phyloP scores from a whole-genome alignment of 2,329 filamentous ascomycete species.

The Ustulina deusta region DNA sequence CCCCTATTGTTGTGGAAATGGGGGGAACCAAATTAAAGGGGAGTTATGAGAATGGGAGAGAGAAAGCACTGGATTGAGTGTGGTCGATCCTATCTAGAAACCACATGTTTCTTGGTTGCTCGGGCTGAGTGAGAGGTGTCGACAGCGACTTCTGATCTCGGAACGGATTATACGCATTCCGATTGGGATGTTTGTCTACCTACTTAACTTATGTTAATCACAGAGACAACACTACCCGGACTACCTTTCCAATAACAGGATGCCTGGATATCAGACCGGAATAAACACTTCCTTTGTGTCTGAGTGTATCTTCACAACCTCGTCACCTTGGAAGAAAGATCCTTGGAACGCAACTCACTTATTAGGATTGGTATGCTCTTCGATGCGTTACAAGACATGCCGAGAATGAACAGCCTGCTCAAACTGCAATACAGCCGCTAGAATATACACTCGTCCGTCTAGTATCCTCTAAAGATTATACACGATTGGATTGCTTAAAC shows the following conservation, averaged over 20 bases:
- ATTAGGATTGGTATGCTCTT: neutral
- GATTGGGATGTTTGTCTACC: neutral
- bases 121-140: neutral
- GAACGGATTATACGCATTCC: neutral
- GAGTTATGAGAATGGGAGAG: neutral
- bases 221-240: neutral
- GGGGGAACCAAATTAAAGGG: neutral
- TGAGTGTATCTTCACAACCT: too few species aligned
- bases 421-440: neutral
- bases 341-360: neutral
- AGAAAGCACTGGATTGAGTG: too few species aligned
- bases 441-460: constrained; percentile 6
- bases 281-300: too few species aligned
- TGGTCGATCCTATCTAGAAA: neutral
- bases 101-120: neutral
- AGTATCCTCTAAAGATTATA: constrained; percentile 16
- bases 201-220: too few species aligned
- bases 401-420: neutral
- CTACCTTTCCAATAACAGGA: neutral
- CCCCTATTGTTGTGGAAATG: neutral
- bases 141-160: neutral
- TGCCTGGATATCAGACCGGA: neutral
- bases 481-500: neutral
- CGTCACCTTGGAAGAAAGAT: neutral
- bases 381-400: neutral